Evolutionary conservation across 179 eudicot genomes (phyloP), one percentile per base, ranked within the genome.

Genomic region (Beta corolliflora): DNA sequence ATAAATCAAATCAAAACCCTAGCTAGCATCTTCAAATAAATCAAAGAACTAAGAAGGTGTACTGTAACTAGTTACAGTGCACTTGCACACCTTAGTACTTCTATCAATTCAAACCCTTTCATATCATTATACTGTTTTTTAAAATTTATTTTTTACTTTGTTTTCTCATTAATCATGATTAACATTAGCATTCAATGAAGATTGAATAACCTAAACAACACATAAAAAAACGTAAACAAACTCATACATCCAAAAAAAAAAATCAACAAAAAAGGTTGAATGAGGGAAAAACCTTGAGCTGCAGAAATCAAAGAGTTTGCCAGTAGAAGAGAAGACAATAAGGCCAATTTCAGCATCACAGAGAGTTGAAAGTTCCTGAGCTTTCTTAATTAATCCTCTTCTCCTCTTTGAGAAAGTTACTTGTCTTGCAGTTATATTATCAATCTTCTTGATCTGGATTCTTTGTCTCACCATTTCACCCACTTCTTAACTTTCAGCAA

Each of bases 331-430:
- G 81, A 85, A 85, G 60, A 85, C 64, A 74, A 85, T 82, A 69
- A 85, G 87, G 2, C 85, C 87, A 76, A 85, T 82, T 82, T 85
- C 87, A 45, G 87, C 87, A 85, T 85, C 87, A 85, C 87, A 85
- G 18, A 85, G 87, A 60, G 87, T 85, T 5, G 84, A 81, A 1
- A 85, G 82, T 59, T 82, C 85, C 56, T 82, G 81, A 48, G 87
- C 85, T 76, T 85, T 85, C 81, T 82, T 85, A 6, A 85, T 82
- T 41, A 85, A 75, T 13, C 87, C 87, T 82, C 85, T 82, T 79
- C 87, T 78, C 68, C 87, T 74, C 77, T 84, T 81, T 2, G 87
- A 84, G 41, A 81, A 85, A 3, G 84, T 85, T 6, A 85, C 87
- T 79, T 82, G 87, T 46, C 87, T 79, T 36, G 85, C 83, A 0